phyloP scores from a whole-genome alignment of 1,284 basidiomycete genomes.

The Macrocybe sp. region DNA sequence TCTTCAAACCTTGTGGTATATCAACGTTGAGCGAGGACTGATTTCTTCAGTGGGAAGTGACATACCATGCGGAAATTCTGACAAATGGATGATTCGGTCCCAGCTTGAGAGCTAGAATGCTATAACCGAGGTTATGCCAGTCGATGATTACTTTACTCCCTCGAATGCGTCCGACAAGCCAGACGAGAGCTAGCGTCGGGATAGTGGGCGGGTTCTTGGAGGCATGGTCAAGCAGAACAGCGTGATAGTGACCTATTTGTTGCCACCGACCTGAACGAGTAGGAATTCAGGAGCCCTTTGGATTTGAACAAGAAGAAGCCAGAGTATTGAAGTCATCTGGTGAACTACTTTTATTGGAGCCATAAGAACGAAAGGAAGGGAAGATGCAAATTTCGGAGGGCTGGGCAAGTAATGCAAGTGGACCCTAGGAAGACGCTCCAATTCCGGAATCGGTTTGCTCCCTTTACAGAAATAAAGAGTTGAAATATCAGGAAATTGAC shows the following conservation, averaged over 20 bases:
- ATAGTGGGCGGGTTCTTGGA: conserved; percentile 92
- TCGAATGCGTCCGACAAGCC: conserved; percentile 62
- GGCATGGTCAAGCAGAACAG: not conserved
- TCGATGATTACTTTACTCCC: conserved; percentile 91
- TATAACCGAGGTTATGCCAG: conserved; percentile 99
- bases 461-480: conserved; percentile 36
- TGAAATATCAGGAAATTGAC: not conserved
- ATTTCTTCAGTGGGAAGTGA: conserved; percentile 1
- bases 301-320: conserved; percentile 57
- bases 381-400: conserved; percentile 51
- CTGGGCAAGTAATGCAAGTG: conserved; percentile 64
- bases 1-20: conserved; percentile 66
- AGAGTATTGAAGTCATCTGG: conserved; percentile 63
- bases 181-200: conserved; percentile 86
- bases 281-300: conserved; percentile 78
- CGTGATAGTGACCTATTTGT: conserved; percentile 4
- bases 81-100: conserved; percentile 70
- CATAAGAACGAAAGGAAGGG: conserved; percentile 69
- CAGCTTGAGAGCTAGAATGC: conserved; percentile 82
- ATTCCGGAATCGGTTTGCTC: conserved; percentile 65
- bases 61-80: conserved; percentile 66
- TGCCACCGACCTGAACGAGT: conserved; percentile 76
- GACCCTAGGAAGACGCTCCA: conserved; percentile 61
- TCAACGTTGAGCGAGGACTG: not conserved
- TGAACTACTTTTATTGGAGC: conserved; percentile 80